Base-by-base conservation (phyloP, 352 stramenopile genomes). In the Lagenidium giganteum region DNA sequence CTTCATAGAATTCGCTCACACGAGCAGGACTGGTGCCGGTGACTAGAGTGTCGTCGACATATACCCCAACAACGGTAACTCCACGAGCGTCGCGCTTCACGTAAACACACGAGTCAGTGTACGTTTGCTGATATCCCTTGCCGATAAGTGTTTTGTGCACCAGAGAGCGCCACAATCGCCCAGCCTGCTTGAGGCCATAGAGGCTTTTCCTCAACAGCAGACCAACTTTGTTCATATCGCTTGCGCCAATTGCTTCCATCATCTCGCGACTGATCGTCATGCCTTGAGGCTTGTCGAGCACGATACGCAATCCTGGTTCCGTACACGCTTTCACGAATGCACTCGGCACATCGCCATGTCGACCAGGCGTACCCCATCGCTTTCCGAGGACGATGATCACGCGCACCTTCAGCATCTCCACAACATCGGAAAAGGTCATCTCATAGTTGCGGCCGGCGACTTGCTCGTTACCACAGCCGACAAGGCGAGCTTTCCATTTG, bases 131-230 rank as follows among this genome's bases (percentile, higher is more conserved):
- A 32, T 63, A 69, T 1, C 53, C 48, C 0, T 54, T n/a, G 2
- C 32, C 8, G 8, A 61, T 0, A 30, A 70, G 17, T 3, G 41
- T 58, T 4, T 45, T n/a, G 28, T 70, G 45, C 14, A 64, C 23
- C 1, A 51, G 20, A 22, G 65, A 40, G 16, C 38, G 12, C 64
- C 61, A 73, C 22, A 77, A 26, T 0, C 52, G 22, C 9, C 52
- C 55, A 3, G 61, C 51, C 31, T 70, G 62, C 33, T 66, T 67
- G 0, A 65, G 25, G 1, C 62, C 66, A 27, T 70, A 73, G 0
- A 70, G 38, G 21, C 44, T 68, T 8, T 53, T 44, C 5, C 38
- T 13, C 4, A 74, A 30, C 12, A 25, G 13, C 18, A 67, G 35
- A 2, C 28, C 30, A 5, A 64, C 18, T 20, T 67, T 24, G 8